These are phyloP conservation scores for Coemansia nantahalensis DNA, from an alignment of 192 early-diverging fungal genomes.

Conservation along the genomic window DNA sequence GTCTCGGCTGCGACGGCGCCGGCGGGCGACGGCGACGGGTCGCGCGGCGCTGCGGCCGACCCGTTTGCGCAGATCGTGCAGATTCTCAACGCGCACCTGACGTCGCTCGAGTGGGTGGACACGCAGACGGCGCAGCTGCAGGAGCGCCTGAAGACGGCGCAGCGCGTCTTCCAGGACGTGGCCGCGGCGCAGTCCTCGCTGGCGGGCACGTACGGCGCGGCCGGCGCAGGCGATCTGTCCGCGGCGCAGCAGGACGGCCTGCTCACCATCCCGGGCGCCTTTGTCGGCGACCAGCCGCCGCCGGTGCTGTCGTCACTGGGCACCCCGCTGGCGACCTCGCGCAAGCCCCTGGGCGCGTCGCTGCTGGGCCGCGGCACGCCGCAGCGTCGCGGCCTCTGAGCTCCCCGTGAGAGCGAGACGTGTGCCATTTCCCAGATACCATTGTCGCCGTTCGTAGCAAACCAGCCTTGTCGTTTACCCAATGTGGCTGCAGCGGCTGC, in stretches of 20 bases:
- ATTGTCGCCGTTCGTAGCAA: too few species aligned
- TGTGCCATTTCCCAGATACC: too few species aligned
- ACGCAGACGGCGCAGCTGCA: slow-evolving; percentile 44
- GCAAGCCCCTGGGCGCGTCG: background rate
- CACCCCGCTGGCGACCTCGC: slow-evolving; percentile 15
- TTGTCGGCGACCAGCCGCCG: slow-evolving; percentile 30
- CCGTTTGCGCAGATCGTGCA: slow-evolving; percentile 75
- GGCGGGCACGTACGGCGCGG: slow-evolving; percentile 7
- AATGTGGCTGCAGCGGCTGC: too few species aligned
- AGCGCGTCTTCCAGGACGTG: slow-evolving; percentile 43
- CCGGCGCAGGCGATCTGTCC: background rate
- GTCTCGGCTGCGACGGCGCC: slow-evolving; percentile 22
- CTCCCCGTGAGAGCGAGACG: too few species aligned
- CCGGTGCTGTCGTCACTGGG: slow-evolving; percentile 36
- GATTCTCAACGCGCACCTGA: slow-evolving; percentile 90
- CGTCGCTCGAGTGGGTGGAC: slow-evolving; percentile 95
- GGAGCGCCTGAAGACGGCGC: slow-evolving; percentile 38
- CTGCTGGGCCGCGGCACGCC: slow-evolving; percentile 6
- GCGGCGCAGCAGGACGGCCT: background rate
- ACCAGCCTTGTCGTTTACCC: too few species aligned
- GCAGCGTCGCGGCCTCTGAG: slow-evolving; percentile 4
- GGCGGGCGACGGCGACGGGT: slow-evolving; percentile 16
- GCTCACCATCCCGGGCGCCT: slow-evolving; percentile 32
- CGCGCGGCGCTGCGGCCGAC: slow-evolving; percentile 25
- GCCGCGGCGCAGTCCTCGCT: slow-evolving; percentile 23